Conservation (phyloP, 495 filamentous ascomycete species). For the Aspergillus wentii region DNA sequence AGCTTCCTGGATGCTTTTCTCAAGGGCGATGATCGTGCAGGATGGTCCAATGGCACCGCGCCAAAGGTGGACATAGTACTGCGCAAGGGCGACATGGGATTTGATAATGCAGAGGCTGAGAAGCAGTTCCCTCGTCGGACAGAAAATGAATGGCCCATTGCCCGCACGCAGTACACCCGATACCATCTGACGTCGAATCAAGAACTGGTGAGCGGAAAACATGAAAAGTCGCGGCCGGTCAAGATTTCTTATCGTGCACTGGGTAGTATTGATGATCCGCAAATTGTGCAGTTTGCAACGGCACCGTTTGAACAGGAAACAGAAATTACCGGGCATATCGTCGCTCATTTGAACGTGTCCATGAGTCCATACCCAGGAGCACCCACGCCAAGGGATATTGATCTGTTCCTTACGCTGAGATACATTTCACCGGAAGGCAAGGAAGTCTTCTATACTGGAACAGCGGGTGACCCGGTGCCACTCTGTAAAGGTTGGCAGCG, state of each 20-base stretch:
- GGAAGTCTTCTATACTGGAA: constrained; percentile 63
- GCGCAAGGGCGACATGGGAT: constrained; percentile 58
- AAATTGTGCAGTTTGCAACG: constrained; percentile 48
- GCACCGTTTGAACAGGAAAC: constrained; percentile 50
- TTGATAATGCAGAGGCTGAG: constrained; percentile 55
- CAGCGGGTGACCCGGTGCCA: constrained; percentile 43
- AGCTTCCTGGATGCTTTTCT: constrained; percentile 66
- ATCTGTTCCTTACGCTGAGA: constrained; percentile 62
- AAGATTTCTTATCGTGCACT: constrained; percentile 53
- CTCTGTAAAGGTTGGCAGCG: constrained; percentile 43
- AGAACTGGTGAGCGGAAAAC: constrained; percentile 18
- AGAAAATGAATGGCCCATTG: constrained; percentile 61
- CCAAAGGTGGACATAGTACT: constrained; percentile 53
- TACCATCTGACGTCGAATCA: constrained; percentile 46
- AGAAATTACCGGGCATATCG: constrained; percentile 63
- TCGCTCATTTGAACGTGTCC: constrained; percentile 57
- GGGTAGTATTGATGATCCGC: constrained; percentile 41
- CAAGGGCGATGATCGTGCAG: constrained; percentile 53
- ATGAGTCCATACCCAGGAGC: constrained; percentile 34
- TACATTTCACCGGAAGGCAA: constrained; percentile 50
- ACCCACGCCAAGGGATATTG: constrained; percentile 48
- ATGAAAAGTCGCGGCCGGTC: constrained; percentile 4
- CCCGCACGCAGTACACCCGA: constrained; percentile 53
- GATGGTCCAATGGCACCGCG: constrained; percentile 57
- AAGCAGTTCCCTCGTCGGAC: constrained; percentile 42